Evolutionary conservation across 2,329 filamentous ascomycete genomes (phyloP), one percentile per base, ranked within the genome.

Genomic region (Phialophora chinensis): DNA sequence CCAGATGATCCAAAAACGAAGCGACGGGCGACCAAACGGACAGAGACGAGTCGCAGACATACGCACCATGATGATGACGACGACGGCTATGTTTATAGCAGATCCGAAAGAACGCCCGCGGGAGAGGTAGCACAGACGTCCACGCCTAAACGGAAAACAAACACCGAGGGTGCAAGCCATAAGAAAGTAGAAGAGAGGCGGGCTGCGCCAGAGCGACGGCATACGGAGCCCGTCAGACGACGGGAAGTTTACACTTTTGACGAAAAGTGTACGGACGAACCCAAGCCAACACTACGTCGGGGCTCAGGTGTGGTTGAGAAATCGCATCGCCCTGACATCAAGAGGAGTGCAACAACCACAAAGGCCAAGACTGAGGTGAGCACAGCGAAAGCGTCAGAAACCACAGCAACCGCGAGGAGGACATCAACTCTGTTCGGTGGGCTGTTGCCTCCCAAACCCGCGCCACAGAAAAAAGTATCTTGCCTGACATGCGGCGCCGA

Each of bases 401-500:
- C 20, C 23, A 10, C 63, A 67, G 44, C 68, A 61, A 27, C 53
- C 38, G 33, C 60, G 20, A 62, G 52, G 31, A 71, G 63, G 49
- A 55, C 56, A 23, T 27, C 60, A 11, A 53, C 44, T 55, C 23
- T 70, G 8, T 67, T 72, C 23, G 56, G 65, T 31, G 57, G 62
- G 12, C 54, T 73, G 27, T 65, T 72, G 17, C 29, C 49, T 6
- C 60, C 66, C 20, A 65, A 62, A 12, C 65, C 60, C 10, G 72
- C 66, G 73, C 56, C 54, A 12, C 62, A 38, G 54, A 65, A 57
- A 72, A 92, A 89, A 66, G 84, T 90, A 53, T 85, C 90, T 73
- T 96, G 92, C 73, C 80, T 92, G 56, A 87, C 86, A 27, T 96
- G 92, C 75, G 80, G 89, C 74, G 83, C 82, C 47, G 89, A 91